Evolutionary conservation across 345 rosid species (phyloP).

Genomic region (Citrus trifoliata): DNA sequence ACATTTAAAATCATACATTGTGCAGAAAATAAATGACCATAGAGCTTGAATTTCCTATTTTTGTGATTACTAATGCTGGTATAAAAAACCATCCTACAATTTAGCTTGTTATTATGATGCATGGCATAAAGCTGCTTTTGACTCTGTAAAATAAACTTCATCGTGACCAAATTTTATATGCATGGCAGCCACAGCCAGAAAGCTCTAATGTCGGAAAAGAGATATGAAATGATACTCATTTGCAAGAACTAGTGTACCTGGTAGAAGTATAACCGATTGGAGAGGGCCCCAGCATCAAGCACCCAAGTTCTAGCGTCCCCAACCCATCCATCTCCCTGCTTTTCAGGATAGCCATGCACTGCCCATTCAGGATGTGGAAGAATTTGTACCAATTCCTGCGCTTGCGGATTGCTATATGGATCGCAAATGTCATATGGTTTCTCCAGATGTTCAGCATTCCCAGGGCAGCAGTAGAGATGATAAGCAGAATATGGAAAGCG

Average conservation of each 20-base stretch:
- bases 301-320: constrained; percentile 47
- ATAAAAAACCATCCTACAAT: background rate
- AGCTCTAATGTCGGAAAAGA: background rate
- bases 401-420: constrained; percentile 57
- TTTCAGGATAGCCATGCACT: constrained; percentile 43
- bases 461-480: constrained; percentile 49
- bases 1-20: too few relatives aligned
- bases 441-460: constrained; percentile 38
- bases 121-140: background rate
- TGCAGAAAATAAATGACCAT: too few relatives aligned
- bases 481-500: constrained; percentile 46
- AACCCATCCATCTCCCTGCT: constrained; percentile 47
- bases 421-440: constrained; percentile 46
- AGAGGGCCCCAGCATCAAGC: constrained; percentile 46
- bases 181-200: background rate
- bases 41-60: background rate
- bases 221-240: background rate
- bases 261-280: constrained; percentile 48
- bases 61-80: background rate
- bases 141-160: background rate
- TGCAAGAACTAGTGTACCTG: constrained; percentile 25
- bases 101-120: background rate
- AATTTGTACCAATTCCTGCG: constrained; percentile 46
- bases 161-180: background rate
- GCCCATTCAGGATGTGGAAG: constrained; percentile 54